phyloP scores from a whole-genome alignment of 1,284 basidiomycete genomes.

The Moesziomyces antarcticus region DNA sequence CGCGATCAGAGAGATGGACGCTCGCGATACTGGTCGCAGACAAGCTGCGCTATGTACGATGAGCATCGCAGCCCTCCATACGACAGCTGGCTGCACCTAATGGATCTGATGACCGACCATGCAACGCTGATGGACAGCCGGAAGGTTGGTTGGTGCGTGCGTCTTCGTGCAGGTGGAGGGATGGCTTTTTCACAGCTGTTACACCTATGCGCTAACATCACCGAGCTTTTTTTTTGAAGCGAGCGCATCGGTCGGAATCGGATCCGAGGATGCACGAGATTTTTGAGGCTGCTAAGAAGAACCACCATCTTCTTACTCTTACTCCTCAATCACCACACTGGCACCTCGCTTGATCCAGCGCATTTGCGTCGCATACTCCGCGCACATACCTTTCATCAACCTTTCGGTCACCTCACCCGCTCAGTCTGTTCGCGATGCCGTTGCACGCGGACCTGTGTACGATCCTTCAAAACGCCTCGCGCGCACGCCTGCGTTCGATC shows the following conservation, averaged over 20 bases:
- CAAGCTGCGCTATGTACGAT: too few relatives aligned
- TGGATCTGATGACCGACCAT: too few relatives aligned
- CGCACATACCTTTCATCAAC: not conserved
- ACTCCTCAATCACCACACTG: not conserved
- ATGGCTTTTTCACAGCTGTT: not conserved
- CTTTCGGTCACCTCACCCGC: not conserved
- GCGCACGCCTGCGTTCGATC: conserved; percentile 79
- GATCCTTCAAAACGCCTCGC: conserved; percentile 86
- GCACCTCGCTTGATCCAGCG: not conserved
- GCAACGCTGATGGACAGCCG: too few relatives aligned
- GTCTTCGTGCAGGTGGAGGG: conserved; percentile 4
- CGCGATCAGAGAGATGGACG: not conserved
- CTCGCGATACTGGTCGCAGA: too few relatives aligned
- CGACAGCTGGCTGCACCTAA: too few relatives aligned
- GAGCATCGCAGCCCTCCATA: too few relatives aligned
- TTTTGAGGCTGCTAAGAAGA: conserved; percentile 30
- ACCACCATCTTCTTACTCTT: not conserved
- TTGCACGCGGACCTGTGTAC: conserved; percentile 81
- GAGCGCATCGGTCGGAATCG: conserved; percentile 1
- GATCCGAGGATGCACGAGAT: conserved; percentile 26
- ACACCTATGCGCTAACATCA: not conserved
- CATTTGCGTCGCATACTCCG: not conserved
- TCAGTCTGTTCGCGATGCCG: conserved; percentile 53
- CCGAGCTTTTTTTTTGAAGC: not conserved
- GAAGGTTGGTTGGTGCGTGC: too few relatives aligned